These are phyloP conservation scores for Posidonia australis DNA, from an alignment of 106 monocot species.

Conservation along the genomic window DNA sequence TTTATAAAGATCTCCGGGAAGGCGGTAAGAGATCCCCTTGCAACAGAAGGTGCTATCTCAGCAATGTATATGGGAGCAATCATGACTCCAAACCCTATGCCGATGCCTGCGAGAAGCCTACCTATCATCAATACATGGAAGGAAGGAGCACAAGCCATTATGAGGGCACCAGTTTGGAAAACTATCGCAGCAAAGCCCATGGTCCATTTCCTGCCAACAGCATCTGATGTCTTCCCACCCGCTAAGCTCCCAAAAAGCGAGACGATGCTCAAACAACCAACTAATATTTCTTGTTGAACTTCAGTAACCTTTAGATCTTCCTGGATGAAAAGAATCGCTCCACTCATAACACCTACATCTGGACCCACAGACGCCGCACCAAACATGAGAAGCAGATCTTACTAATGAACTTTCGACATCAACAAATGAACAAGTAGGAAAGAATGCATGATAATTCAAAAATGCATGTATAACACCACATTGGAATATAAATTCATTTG, in stretches of 20 bases:
- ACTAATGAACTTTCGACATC: background rate
- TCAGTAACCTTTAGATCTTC: constrained; percentile 73
- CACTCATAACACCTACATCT: constrained; percentile 99
- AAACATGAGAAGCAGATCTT: background rate
- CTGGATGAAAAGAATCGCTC: constrained; percentile 83
- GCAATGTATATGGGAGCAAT: constrained; percentile 94
- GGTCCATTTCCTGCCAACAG: constrained; percentile 90
- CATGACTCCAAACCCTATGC: constrained; percentile 92
- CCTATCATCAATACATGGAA: constrained; percentile 72
- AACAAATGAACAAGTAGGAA: background rate
- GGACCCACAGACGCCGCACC: constrained; percentile 4
- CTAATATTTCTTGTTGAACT: constrained; percentile 82
- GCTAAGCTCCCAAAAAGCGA: constrained; percentile 77
- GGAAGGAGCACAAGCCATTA: constrained; percentile 77
- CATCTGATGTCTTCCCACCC: constrained; percentile 72
- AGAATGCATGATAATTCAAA: background rate
- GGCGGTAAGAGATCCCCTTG: constrained; percentile 76
- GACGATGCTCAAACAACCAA: constrained; percentile 77
- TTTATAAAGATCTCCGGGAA: constrained; percentile 98
- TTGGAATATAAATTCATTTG: background rate
- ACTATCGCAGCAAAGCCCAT: constrained; percentile 78
- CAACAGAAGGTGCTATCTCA: constrained; percentile 76
- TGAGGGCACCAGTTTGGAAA: constrained; percentile 68
- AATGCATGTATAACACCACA: background rate
- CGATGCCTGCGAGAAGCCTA: constrained; percentile 68